A percentile compares a stretch with the other conserved stretches of the same genome.
Evolutionary conservation across 495 filamentous ascomycete species (phyloP).

Genomic region (Recurvomyces mirabilis): DNA sequence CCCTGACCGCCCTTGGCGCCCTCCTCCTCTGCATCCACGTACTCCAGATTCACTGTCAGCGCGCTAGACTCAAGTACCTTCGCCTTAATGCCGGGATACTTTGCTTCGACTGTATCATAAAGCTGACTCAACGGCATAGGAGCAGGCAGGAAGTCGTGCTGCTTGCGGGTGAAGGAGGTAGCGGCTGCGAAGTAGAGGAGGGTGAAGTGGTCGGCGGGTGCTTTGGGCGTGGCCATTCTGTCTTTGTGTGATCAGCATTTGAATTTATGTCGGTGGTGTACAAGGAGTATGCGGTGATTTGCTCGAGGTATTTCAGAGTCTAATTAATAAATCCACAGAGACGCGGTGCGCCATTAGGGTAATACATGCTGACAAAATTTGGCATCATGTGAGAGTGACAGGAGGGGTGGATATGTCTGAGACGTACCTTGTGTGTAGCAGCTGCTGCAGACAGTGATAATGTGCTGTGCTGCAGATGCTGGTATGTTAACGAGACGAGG

Average conservation of each 20-base stretch:
- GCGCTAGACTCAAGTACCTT: conserved; percentile 66
- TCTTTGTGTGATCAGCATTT: background rate
- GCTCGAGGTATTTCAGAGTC: conserved; percentile 7
- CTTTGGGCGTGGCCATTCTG: conserved; percentile 28
- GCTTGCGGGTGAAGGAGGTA: conserved; percentile 58
- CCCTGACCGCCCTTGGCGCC: conserved; percentile 30
- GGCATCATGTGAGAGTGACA: conserved; percentile 26
- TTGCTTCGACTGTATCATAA: conserved; percentile 60
- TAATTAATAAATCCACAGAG: conserved; percentile 23
- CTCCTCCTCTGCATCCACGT: conserved; percentile 58
- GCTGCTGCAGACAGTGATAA: too few species aligned
- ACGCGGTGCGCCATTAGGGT: conserved; percentile 42
- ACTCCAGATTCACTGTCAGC: conserved; percentile 77
- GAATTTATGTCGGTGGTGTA: background rate
- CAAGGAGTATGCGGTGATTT: background rate
- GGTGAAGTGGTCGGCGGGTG: conserved; percentile 52
- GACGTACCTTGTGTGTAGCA: too few species aligned
- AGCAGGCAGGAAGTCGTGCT: conserved; percentile 59
- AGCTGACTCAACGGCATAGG: conserved; percentile 57
- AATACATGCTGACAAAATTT: conserved; percentile 58
- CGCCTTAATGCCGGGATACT: conserved; percentile 66
- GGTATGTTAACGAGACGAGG: too few species aligned
- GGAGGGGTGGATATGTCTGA: too few species aligned
- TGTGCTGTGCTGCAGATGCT: too few species aligned
- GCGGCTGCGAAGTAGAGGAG: conserved; percentile 82